Percentiles rank a stretch among this genome's conserved stretches.
Conservation (phyloP, 495 filamentous ascomycete genomes). For the Trypethelium eluteriae region DNA sequence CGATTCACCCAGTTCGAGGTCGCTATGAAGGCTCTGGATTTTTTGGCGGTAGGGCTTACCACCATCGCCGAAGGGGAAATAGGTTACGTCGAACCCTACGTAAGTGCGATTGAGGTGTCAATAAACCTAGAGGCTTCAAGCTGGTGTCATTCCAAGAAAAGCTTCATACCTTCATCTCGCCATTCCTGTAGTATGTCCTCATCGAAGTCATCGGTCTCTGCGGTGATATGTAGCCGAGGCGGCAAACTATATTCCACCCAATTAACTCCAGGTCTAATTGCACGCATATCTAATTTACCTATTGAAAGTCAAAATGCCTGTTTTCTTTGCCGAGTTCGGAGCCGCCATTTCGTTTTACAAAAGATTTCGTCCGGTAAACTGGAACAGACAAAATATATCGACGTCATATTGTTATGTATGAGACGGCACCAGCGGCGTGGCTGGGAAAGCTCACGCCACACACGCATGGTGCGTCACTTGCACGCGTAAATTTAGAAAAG, state of each 20-base stretch:
- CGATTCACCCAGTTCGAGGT: constrained; percentile 30
- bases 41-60: constrained; percentile 18
- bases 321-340: neutral
- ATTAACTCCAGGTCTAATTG: neutral
- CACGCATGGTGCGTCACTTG: neutral
- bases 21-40: constrained; percentile 20
- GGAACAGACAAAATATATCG: neutral
- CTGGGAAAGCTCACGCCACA: neutral
- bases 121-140: no score
- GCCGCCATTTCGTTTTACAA: neutral
- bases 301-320: neutral
- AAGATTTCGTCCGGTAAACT: neutral
- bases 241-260: constrained; percentile 19
- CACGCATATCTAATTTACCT: neutral
- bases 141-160: neutral
- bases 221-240: constrained; percentile 50
- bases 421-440: neutral
- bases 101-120: neutral
- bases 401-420: no score
- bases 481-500: no score
- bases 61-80: constrained; percentile 16
- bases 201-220: constrained; percentile 52
- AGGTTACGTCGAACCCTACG: constrained; percentile 23
- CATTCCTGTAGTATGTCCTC: constrained; percentile 44
- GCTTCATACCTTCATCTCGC: constrained; percentile 46